phyloP scores from a whole-genome alignment of 768 basidiomycete genomes.

The Terana coerulea region DNA sequence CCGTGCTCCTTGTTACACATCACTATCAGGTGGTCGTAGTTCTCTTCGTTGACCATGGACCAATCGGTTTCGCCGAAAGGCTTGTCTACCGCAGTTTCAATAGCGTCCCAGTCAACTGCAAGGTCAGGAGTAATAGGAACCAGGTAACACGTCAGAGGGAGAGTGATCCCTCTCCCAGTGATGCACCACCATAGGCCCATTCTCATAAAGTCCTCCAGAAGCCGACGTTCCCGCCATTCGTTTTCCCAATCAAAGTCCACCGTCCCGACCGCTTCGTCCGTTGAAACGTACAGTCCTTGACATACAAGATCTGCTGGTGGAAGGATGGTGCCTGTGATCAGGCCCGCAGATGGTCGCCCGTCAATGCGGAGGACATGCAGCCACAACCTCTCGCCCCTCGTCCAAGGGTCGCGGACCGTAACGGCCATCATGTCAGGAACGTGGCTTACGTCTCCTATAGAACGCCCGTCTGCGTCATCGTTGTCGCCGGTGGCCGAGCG shows the following conservation, averaged over 20 bases:
- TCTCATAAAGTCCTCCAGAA: slow-evolving; percentile 66
- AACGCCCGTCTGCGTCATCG: slow-evolving; percentile 51
- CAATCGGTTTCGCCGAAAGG: slow-evolving; percentile 55
- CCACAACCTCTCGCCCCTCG: slow-evolving; percentile 51
- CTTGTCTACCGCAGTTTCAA: slow-evolving; percentile 45
- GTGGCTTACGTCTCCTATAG: slow-evolving; percentile 38
- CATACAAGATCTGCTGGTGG: slow-evolving; percentile 41
- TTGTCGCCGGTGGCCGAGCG: slow-evolving; percentile 45
- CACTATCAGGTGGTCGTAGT: slow-evolving; percentile 50
- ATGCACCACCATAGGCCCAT: slow-evolving; percentile 59
- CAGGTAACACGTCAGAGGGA: slow-evolving; percentile 56
- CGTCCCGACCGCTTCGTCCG: slow-evolving; percentile 28
- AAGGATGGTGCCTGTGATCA: slow-evolving; percentile 64
- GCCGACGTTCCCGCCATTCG: slow-evolving; percentile 41
- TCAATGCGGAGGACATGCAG: slow-evolving; percentile 58
- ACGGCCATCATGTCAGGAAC: slow-evolving; percentile 58
- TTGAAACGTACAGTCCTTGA: slow-evolving; percentile 34
- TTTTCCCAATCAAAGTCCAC: slow-evolving; percentile 42
- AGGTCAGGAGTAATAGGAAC: slow-evolving; percentile 52
- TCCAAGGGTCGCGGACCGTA: slow-evolving; percentile 64
- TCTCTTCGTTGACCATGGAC: slow-evolving; percentile 44
- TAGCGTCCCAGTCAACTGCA: slow-evolving; percentile 55
- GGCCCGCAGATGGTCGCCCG: slow-evolving; percentile 47
- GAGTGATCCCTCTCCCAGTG: slow-evolving; percentile 51
- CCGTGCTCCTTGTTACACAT: slow-evolving; percentile 54